phyloP scores from a whole-genome alignment of 164 flowering plant species.

The Amborella trichopoda region DNA sequence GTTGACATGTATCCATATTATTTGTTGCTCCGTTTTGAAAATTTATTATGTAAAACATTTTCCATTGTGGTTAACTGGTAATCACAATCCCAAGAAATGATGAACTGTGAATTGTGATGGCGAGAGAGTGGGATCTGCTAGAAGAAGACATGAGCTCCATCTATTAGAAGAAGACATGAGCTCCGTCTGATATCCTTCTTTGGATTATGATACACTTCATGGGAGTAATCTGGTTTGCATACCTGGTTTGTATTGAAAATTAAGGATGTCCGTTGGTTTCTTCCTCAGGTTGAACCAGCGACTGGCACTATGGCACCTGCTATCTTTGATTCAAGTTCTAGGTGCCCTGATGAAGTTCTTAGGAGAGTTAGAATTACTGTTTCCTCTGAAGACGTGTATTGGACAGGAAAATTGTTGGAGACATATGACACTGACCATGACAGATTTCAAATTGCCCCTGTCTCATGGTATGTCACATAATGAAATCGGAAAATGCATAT shows the following conservation, averaged over 20 bases:
- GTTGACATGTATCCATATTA: too few relatives aligned
- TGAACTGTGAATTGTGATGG: too few relatives aligned
- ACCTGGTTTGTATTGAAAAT: too few relatives aligned
- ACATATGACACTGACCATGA: slow-evolving; percentile 67
- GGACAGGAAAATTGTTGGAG: slow-evolving; percentile 67
- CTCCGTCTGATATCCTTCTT: neutral
- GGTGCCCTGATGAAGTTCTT: slow-evolving; percentile 85
- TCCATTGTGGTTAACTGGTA: too few relatives aligned
- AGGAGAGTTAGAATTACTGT: slow-evolving; percentile 62
- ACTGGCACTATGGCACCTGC: slow-evolving; percentile 61
- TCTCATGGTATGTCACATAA: slow-evolving; percentile 45
- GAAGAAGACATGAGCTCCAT: too few relatives aligned
- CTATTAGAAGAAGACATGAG: too few relatives aligned
- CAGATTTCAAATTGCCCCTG: slow-evolving; percentile 53
- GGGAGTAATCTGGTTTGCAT: too few relatives aligned
- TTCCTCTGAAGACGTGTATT: slow-evolving; percentile 41
- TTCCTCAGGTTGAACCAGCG: slow-evolving; percentile 53
- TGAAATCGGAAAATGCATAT: neutral
- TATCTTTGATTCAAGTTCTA: slow-evolving; percentile 50
- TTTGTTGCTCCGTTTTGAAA: too few relatives aligned
- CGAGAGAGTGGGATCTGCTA: too few relatives aligned
- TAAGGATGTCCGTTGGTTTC: neutral
- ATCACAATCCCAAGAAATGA: too few relatives aligned
- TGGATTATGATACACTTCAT: neutral
- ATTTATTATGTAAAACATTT: too few relatives aligned